Conservation (phyloP, 352 stramenopile genomes). For the Pythium phragmitis region DNA sequence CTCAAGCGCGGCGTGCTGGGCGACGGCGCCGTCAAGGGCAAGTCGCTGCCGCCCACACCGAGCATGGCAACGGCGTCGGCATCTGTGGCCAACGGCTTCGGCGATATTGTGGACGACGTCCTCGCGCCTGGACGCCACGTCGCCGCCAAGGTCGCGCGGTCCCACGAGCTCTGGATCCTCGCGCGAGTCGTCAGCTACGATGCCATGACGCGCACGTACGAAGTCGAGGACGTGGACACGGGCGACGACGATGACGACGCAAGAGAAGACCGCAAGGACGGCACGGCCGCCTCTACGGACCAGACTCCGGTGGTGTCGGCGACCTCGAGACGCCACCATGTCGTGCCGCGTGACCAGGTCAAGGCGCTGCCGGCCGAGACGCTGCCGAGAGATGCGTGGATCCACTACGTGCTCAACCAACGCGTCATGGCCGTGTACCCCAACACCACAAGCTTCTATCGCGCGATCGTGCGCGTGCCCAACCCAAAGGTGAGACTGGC, state of each 20-base stretch:
- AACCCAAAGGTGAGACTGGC: conserved; percentile 65
- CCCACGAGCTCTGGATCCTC: conserved; percentile 91
- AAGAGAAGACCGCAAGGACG: too few relatives aligned
- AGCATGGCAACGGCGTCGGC: conserved; percentile 23
- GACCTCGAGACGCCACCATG: conserved; percentile 47
- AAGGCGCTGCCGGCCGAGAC: conserved; percentile 88
- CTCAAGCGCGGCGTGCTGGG: conserved; percentile 42
- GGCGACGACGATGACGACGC: conserved; percentile 79
- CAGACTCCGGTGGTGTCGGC: neutral
- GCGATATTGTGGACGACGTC: conserved; percentile 34
- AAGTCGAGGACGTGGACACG: conserved; percentile 94
- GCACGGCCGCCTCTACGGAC: too few relatives aligned
- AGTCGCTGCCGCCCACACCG: conserved; percentile 21
- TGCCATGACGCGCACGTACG: conserved; percentile 89
- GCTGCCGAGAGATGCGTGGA: conserved; percentile 65
- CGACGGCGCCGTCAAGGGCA: conserved; percentile 25
- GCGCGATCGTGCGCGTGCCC: conserved; percentile 89
- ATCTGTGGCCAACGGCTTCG: conserved; percentile 20
- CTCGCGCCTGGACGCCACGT: conserved; percentile 56
- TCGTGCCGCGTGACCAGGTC: conserved; percentile 77
- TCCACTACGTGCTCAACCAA: conserved; percentile 85
- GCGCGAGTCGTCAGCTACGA: conserved; percentile 90
- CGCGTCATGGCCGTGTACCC: conserved; percentile 97
- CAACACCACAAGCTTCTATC: conserved; percentile 97
- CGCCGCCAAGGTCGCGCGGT: conserved; percentile 71